Evolutionary conservation across 352 stramenopile genomes (phyloP).

Genomic region (Phytophthora cactorum): DNA sequence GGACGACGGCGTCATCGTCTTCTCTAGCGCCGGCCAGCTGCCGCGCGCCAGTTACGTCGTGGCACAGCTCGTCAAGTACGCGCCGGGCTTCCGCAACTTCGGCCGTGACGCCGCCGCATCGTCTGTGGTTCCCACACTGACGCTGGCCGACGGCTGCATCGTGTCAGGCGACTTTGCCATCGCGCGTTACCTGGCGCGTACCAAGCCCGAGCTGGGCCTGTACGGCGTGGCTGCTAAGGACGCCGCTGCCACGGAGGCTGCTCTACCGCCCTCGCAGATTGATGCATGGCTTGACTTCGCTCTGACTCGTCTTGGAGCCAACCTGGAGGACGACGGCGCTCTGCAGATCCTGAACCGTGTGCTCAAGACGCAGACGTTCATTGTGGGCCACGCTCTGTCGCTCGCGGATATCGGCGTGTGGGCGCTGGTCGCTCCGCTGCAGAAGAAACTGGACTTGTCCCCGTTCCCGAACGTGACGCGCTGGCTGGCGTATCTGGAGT

Average conservation of each 20-base stretch:
- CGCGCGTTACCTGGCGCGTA: conserved; percentile 69
- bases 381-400: conserved; percentile 93
- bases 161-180: conserved; percentile 84
- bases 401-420: conserved; percentile 97
- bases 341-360: conserved; percentile 90
- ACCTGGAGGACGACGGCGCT: conserved; percentile 43
- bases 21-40: conserved; percentile 58
- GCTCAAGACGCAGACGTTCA: conserved; percentile 92
- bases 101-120: conserved; percentile 45
- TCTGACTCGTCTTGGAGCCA: conserved; percentile 53
- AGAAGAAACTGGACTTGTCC: conserved; percentile 53
- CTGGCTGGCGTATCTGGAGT: conserved; percentile 74
- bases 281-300: conserved; percentile 96
- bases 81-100: conserved; percentile 56
- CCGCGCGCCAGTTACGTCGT: conserved; percentile 73
- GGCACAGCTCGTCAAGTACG: conserved; percentile 62
- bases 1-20: conserved; percentile 66
- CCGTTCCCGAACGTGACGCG: conserved; percentile 73
- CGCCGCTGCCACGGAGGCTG: conserved; percentile 38
- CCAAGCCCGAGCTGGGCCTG: conserved; percentile 49
- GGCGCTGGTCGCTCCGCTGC: conserved; percentile 60
- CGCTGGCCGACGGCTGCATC: conserved; percentile 54
- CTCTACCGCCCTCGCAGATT: conserved; percentile 60
- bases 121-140: conserved; percentile 73
- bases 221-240: conserved; percentile 67